Percentiles rank a stretch among this genome's conserved stretches.
phyloP scores from a whole-genome alignment of 2,329 filamentous ascomycete genomes.

The Pseudogymnoascus sp. region DNA sequence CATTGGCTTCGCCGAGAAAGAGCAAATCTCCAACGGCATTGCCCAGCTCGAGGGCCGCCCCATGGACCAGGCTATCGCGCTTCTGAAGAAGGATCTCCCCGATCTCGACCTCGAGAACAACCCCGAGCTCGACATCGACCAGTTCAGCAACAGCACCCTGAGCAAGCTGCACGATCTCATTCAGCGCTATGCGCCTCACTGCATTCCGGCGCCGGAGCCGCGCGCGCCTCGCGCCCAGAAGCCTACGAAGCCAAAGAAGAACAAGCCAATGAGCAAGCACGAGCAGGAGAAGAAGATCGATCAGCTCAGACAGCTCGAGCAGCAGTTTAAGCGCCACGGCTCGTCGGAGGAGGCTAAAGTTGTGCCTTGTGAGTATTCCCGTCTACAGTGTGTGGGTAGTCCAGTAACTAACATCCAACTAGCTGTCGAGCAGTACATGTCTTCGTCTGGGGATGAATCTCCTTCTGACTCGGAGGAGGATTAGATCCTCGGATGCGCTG shows the following conservation, averaged over 20 bases:
- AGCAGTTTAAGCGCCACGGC: slow-evolving; percentile 30
- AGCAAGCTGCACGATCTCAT: slow-evolving; percentile 47
- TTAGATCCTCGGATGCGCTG: slow-evolving; percentile 13
- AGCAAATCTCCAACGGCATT: slow-evolving; percentile 80
- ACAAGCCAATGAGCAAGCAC: slow-evolving; percentile 67
- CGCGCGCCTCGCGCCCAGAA: slow-evolving; percentile 25
- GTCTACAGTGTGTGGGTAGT: background rate
- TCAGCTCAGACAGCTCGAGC: slow-evolving; percentile 52
- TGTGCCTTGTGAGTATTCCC: slow-evolving; percentile 23
- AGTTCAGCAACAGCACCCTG: slow-evolving; percentile 45
- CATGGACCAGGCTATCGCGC: slow-evolving; percentile 72
- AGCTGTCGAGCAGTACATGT: slow-evolving; percentile 28
- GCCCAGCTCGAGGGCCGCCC: slow-evolving; percentile 70
- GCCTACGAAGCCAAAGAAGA: slow-evolving; percentile 43
- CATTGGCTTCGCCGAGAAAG: slow-evolving; percentile 75
- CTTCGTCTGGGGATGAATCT: slow-evolving; percentile 45
- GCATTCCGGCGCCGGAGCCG: slow-evolving; percentile 35
- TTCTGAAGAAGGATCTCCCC: slow-evolving; percentile 79
- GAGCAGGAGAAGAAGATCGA: slow-evolving; percentile 63
- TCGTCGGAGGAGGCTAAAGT: slow-evolving; percentile 34
- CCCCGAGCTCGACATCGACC: slow-evolving; percentile 52
- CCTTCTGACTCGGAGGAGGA: slow-evolving; percentile 45
- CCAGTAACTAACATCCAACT: slow-evolving; percentile 13
- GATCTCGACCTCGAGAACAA: slow-evolving; percentile 59
- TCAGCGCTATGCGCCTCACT: slow-evolving; percentile 41